phyloP scores from a whole-genome alignment of 1,284 basidiomycete species.

The Rhodotorula glutinis region DNA sequence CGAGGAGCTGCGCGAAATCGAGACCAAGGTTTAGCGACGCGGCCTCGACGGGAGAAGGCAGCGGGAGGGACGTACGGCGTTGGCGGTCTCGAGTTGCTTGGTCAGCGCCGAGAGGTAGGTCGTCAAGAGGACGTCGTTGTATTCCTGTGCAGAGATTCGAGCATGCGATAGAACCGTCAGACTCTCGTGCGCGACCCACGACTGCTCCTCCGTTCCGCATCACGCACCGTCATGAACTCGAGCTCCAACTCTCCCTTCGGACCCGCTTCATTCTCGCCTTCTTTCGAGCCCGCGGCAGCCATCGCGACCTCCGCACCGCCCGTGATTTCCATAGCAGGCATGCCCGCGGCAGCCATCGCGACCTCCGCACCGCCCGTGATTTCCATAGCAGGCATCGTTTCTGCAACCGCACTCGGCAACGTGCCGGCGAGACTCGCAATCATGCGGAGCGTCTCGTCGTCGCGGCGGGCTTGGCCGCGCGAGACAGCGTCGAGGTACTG shows the following conservation, averaged over 20 bases:
- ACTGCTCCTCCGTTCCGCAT: slow-evolving; percentile 38
- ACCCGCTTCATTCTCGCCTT: background rate
- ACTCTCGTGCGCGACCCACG: background rate
- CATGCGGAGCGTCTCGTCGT: slow-evolving; percentile 77
- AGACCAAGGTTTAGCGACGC: background rate
- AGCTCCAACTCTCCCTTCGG: slow-evolving; percentile 67
- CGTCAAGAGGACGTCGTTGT: slow-evolving; percentile 90
- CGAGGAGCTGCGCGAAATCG: slow-evolving; percentile 57
- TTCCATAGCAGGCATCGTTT: background rate
- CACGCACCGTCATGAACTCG: slow-evolving; percentile 73
- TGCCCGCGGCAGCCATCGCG: too few species aligned
- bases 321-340: background rate
- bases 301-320: background rate
- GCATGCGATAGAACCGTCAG: too few species aligned
- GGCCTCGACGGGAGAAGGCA: too few species aligned
- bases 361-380: background rate
- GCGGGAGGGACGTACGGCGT: slow-evolving; percentile 62
- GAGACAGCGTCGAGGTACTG: slow-evolving; percentile 75
- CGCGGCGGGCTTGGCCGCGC: slow-evolving; percentile 63
- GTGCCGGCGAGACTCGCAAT: slow-evolving; percentile 80
- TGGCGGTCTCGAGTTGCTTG: slow-evolving; percentile 77
- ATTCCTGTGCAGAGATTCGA: slow-evolving; percentile 56
- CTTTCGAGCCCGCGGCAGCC: too few species aligned
- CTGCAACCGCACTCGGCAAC: slow-evolving; percentile 55
- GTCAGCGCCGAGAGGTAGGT: slow-evolving; percentile 83